Evolutionary conservation across 2,329 filamentous ascomycete genomes (phyloP).

Genomic region (Verticillium albo-atrum): DNA sequence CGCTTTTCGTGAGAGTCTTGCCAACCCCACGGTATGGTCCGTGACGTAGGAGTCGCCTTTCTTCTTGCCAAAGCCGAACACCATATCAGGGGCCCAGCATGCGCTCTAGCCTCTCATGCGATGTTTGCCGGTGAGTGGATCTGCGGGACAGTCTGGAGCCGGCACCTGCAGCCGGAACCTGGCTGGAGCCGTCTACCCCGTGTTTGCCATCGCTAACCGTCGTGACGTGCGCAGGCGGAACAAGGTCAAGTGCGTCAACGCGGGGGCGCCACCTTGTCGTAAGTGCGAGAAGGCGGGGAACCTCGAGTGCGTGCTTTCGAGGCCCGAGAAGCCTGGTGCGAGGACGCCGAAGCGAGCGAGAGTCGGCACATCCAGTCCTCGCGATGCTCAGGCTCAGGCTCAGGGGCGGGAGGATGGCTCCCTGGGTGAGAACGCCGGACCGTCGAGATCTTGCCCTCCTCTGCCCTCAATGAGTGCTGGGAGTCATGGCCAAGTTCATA

Average conservation of each 20-base stretch:
- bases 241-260: slow-evolving; percentile 29
- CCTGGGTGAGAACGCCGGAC: no score
- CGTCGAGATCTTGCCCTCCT: no score
- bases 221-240: slow-evolving; percentile 17
- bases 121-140: slow-evolving; percentile 23
- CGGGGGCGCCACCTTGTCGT: slow-evolving; percentile 23
- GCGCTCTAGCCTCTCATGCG: slow-evolving; percentile 29
- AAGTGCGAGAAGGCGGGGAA: slow-evolving; percentile 21
- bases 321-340: slow-evolving; percentile 2
- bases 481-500: neutral
- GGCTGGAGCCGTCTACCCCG: neutral
- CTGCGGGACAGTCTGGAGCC: neutral
- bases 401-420: no score
- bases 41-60: neutral
- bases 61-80: slow-evolving; percentile 2
- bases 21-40: no score
- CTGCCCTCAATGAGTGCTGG: no score
- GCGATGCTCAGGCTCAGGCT: neutral
- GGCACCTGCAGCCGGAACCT: no score
- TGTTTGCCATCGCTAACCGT: neutral
- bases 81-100: slow-evolving; percentile 11
- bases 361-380: neutral
- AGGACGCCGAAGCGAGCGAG: slow-evolving; percentile 11
- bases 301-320: slow-evolving; percentile 18
- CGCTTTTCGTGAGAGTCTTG: no score